phyloP scores from a whole-genome alignment of 495 filamentous ascomycete genomes.

The Glonium stellatum region DNA sequence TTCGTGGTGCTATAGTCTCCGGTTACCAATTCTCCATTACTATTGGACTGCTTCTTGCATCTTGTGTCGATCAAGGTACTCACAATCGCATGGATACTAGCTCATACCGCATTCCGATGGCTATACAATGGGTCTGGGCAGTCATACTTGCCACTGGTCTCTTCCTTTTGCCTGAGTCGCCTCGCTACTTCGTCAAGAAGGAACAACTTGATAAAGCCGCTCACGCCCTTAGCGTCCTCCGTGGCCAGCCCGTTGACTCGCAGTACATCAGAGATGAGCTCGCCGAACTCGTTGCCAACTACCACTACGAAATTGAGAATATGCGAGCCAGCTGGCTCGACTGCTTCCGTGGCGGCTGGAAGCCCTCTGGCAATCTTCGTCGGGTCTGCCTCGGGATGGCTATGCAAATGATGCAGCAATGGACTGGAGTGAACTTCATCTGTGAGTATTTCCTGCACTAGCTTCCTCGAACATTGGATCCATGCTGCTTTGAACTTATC shows the following conservation, averaged over 20 bases:
- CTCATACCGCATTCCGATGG: constrained; percentile 76
- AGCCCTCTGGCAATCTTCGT: constrained; percentile 57
- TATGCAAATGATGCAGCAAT: constrained; percentile 72
- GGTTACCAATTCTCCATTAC: constrained; percentile 82
- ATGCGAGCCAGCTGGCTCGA: constrained; percentile 55
- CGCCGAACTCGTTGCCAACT: constrained; percentile 67
- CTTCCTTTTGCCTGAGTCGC: constrained; percentile 72
- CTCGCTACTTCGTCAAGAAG: constrained; percentile 75
- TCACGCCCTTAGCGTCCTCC: constrained; percentile 58
- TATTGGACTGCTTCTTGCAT: constrained; percentile 69
- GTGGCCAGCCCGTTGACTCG: constrained; percentile 57
- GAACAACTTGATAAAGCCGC: constrained; percentile 57
- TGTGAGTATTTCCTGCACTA: constrained; percentile 30
- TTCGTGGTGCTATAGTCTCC: constrained; percentile 74
- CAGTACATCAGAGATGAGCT: constrained; percentile 59
- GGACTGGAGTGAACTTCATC: constrained; percentile 83
- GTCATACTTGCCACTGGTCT: constrained; percentile 66
- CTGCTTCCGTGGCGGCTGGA: constrained; percentile 60
- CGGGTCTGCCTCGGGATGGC: constrained; percentile 70
- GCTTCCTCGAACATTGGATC: neutral
- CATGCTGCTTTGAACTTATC: neutral
- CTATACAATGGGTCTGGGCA: constrained; percentile 73
- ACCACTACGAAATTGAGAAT: constrained; percentile 63
- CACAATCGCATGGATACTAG: constrained; percentile 51
- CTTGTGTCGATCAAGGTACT: constrained; percentile 68